phyloP scores from a whole-genome alignment of 306 rosid genomes.

The Quercus parvula region DNA sequence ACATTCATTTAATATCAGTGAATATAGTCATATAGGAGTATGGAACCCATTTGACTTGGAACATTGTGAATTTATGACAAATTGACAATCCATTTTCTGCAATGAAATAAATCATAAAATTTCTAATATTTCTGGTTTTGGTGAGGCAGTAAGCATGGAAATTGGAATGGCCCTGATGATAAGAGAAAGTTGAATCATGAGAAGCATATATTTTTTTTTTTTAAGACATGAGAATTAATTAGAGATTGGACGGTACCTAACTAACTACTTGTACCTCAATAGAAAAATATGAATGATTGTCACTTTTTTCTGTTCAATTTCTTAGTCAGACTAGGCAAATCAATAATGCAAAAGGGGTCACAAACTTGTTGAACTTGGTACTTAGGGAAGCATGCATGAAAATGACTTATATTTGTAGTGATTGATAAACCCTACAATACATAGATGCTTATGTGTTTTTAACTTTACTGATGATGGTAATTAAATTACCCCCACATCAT shows the following conservation, averaged over 20 bases:
- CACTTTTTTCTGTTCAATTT: neutral
- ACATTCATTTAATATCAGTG: too few species aligned
- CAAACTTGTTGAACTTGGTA: too few species aligned
- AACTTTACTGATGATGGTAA: too few species aligned
- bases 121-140: neutral
- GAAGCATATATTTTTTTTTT: neutral
- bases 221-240: neutral
- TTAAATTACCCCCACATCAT: too few species aligned
- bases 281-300: neutral
- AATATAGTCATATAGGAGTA: neutral
- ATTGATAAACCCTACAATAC: too few species aligned
- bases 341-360: too few species aligned
- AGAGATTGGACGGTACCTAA: neutral
- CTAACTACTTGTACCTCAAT: neutral
- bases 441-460: too few species aligned
- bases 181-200: slow-evolving; percentile 14
- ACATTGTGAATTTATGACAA: neutral
- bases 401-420: too few species aligned
- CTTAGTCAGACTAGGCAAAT: neutral
- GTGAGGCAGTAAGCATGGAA: neutral
- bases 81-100: neutral
- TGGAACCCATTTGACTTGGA: neutral
- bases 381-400: too few species aligned
- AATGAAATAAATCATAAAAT: neutral
- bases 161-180: slow-evolving; percentile 4